Base-by-base conservation (phyloP, 1,139 yeast species). In the Pichia sp. region DNA sequence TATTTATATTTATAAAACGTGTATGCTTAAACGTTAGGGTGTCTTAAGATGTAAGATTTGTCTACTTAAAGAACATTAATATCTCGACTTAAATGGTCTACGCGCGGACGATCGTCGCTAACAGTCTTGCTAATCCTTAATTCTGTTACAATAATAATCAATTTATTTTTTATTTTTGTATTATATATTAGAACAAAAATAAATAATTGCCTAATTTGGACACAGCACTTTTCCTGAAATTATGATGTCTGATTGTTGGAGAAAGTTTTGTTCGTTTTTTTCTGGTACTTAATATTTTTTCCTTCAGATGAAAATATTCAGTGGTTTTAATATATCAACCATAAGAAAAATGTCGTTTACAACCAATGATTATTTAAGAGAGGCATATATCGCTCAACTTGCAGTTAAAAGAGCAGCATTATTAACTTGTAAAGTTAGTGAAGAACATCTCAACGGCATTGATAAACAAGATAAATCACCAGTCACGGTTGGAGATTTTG, bases 401-500 rank as follows among this genome's bases (percentile, higher is more conserved):
- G 98, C 98, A 0, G 97, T 93, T 36, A 87, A 84, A 62, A 77
- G 96, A 64, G 98, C 99, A 0, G 80, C 96, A 2, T 66, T 79
- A 19, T 73, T 93, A 55, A 88, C 98, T 39, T 81, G 83, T 63
- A 74, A 80, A 49, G 86, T 93, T 52, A 81, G 87, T 54, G 80
- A 80, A 53, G 77, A 83, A 42, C 84, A 93, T 48, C 75, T 83
- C 38, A 53, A 53, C 30, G 72, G 91, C 1, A 83, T 89, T 58
- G 85, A 90, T 57, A 93, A 93, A 65, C 79, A 80, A 42, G 99
- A 93, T 67, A 81, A 83, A 59, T 88, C 96, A 2, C 99, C 99
- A 1, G 99, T 93, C 16, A 93, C 99, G 1, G 79, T 93, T 48
- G 99, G 98, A 27, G 99, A 93, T 67, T 93, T 86, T 67, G 96